A percentile compares a stretch with the other conserved stretches of the same genome.
phyloP scores from a whole-genome alignment of 495 filamentous ascomycete genomes.

The Podospora fimiseda region DNA sequence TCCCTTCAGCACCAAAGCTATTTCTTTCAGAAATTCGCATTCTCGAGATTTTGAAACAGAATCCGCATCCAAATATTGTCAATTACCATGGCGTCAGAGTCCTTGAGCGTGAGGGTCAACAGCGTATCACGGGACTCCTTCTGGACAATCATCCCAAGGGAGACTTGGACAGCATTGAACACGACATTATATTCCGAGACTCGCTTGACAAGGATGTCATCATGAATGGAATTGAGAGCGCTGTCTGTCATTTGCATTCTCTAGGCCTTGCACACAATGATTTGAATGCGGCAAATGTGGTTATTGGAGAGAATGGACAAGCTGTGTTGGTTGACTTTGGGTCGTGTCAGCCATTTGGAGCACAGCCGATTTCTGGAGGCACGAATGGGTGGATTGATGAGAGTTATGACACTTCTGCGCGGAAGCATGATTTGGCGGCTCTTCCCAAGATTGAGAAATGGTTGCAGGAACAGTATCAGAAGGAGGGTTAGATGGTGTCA shows the following conservation, averaged over 20 bases:
- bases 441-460: too few relatives aligned
- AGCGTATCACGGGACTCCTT: slow-evolving; percentile 33
- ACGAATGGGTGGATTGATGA: neutral
- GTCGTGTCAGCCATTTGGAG: slow-evolving; percentile 10
- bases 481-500: too few relatives aligned
- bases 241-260: slow-evolving; percentile 28
- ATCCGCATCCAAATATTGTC: slow-evolving; percentile 35
- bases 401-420: too few relatives aligned
- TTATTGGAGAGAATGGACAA: slow-evolving; percentile 23
- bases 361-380: neutral
- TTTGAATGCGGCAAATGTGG: slow-evolving; percentile 33
- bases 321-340: slow-evolving; percentile 36
- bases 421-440: too few relatives aligned
- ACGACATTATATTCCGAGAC: neutral
- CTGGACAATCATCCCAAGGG: slow-evolving; percentile 23
- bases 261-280: slow-evolving; percentile 39
- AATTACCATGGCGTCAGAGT: slow-evolving; percentile 31
- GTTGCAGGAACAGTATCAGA: too few relatives aligned
- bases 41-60: neutral
- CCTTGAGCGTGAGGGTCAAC: too few relatives aligned
- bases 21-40: too few relatives aligned
- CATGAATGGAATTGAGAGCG: slow-evolving; percentile 27
- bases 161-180: slow-evolving; percentile 18
- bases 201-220: slow-evolving; percentile 23
- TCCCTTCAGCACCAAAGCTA: too few relatives aligned